phyloP scores from a whole-genome alignment of 495 filamentous ascomycete species.

The Hyaloscypha finlandica region DNA sequence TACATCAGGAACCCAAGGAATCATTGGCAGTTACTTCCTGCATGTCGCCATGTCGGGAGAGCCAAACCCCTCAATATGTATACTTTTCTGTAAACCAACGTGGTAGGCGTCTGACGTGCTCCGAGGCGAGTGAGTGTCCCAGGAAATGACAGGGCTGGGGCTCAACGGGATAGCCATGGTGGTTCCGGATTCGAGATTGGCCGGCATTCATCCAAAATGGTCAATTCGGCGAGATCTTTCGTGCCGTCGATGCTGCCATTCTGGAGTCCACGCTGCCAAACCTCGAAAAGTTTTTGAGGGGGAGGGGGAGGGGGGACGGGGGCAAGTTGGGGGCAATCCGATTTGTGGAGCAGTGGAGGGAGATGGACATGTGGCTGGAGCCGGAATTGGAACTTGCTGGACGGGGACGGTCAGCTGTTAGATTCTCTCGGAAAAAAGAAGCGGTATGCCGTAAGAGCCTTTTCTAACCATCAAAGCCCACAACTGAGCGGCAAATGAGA shows the following conservation, averaged over 20 bases:
- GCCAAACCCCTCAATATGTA: not conserved
- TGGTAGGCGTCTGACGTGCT: not conserved
- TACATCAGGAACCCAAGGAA: not conserved
- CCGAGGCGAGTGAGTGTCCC: not conserved
- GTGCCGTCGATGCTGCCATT: not conserved
- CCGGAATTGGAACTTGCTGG: too few species aligned
- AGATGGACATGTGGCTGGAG: not conserved
- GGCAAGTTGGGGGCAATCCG: not conserved
- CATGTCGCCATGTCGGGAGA: not conserved
- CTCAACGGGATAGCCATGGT: not conserved
- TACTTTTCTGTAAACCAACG: not conserved
- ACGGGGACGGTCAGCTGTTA: slow-evolving; percentile 6
- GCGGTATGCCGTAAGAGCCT: slow-evolving; percentile 14
- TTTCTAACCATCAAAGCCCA: not conserved
- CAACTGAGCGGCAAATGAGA: slow-evolving; percentile 2
- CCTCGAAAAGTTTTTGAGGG: not conserved
- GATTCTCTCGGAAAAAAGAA: not conserved
- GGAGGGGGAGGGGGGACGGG: too few species aligned
- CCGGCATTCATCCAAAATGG: not conserved
- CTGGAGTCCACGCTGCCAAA: not conserved
- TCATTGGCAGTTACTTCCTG: not conserved
- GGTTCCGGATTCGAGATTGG: not conserved
- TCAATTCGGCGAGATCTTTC: not conserved
- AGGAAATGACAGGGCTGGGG: not conserved
- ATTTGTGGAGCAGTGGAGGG: not conserved